Evolutionary conservation across 225 moss, liverwort and hornwort species (phyloP), one percentile per base, ranked within the genome.

Genomic region (Neckera pumila): DNA sequence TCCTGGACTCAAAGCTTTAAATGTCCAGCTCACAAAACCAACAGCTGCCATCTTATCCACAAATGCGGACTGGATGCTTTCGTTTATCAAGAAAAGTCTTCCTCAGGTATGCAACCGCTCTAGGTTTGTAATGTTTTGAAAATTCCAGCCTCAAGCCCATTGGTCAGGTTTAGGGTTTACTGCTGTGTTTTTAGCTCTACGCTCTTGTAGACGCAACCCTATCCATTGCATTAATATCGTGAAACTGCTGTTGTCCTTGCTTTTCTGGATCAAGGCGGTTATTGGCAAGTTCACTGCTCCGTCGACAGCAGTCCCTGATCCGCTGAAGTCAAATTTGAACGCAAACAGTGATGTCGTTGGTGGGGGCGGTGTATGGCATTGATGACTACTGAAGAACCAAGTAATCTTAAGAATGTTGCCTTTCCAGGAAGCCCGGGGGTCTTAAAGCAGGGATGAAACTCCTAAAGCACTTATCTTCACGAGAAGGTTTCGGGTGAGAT

Each of bases 361-460:
- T 45, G 94, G 94, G 63, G 94, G 94, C 42, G 93, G 93, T 71
- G 93, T 94, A 53, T 94, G 94, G 94, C 93, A 93, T 84, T 93
- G 76, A 94, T 75, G 43, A 65, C 76, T 49, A 57, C 64, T 51
- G 74, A 76, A 87, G 77, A 87, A 72, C 31, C 57, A 27, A 82
- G 73, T 43, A 38, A 59, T 61, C 34, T 73, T 36, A 57, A 63
- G 73, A 72, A 51, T 57, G 57, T 8, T 45, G 53, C 72, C 66
- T 84, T 65, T 71, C 9, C 38, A n/a, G 31, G 67, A 57, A 42
- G 16, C 34, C 33, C 6, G 36, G 72, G 72, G 56, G 58, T 72
- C 79, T n/a, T 33, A 17, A 74, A 86, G 82, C 82, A 83, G 73
- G 79, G 66, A 85, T 57, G 38, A 10, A 81, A 85, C 62, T 84